Evolutionary conservation across 805 yeast genomes (phyloP).

Genomic region (Vanderwaltozyma tropicalis): DNA sequence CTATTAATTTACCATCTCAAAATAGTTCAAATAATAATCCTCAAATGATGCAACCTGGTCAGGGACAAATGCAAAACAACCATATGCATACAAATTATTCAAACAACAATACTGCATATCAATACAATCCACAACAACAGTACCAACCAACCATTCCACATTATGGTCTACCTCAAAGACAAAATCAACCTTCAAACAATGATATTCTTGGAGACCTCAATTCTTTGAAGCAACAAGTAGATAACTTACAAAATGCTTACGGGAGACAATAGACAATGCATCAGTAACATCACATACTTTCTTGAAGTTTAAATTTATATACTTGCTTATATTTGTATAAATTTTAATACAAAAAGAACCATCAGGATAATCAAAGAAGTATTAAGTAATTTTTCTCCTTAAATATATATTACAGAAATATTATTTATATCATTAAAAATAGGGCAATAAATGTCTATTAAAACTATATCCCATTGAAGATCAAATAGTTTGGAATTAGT

Average conservation of each 20-base stretch:
- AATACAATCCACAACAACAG: constrained; percentile 8
- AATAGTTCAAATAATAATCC: neutral
- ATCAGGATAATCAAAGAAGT: no score
- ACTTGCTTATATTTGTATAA: no score
- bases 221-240: constrained; percentile 62
- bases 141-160: constrained; percentile 8
- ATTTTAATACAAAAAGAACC: no score
- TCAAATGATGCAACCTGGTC: neutral
- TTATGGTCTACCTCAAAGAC: constrained; percentile 22
- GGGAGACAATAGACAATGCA: constrained; percentile 8
- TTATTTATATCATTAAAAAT: no score
- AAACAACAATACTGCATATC: constrained; percentile 2
- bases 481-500: no score
- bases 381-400: no score
- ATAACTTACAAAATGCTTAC: constrained; percentile 33
- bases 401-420: no score
- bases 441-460: no score
- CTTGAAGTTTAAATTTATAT: no score
- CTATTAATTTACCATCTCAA: constrained; percentile 5
- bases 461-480: no score
- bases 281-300: no score
- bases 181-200: constrained; percentile 22
- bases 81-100: no score
- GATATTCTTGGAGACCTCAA: constrained; percentile 55
- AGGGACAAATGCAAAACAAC: neutral